A percentile compares a stretch with the other conserved stretches of the same genome.
Evolutionary conservation across 306 rosid genomes (phyloP).

Genomic region (Hippophae tibetana): DNA sequence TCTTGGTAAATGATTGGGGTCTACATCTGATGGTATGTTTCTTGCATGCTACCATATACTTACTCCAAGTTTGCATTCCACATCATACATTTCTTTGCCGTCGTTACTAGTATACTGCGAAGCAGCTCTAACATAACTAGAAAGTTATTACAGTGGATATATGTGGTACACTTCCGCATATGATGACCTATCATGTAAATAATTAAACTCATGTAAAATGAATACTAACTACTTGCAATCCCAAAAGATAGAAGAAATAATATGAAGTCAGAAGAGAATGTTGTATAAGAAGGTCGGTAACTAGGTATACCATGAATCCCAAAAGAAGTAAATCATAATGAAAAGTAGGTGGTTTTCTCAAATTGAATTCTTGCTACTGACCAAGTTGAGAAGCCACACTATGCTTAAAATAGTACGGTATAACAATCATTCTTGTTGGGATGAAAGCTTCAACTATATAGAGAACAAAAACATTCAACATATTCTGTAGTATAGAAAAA

Average conservation of each 20-base stretch:
- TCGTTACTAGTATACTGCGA: constrained; percentile 41
- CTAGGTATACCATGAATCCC: constrained; percentile 57
- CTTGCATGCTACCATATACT: constrained; percentile 29
- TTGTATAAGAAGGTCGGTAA: constrained; percentile 6
- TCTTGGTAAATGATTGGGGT: constrained; percentile 48
- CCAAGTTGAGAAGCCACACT: constrained; percentile 82
- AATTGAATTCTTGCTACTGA: constrained; percentile 73
- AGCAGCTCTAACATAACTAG: constrained; percentile 38
- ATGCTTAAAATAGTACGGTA: constrained; percentile 75
- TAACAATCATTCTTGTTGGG: constrained; percentile 78
- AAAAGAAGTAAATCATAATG: constrained; percentile 74
- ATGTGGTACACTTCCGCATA: constrained; percentile 38
- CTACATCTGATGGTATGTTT: constrained; percentile 64
- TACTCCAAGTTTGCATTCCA: constrained; percentile 41
- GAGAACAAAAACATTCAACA: constrained; percentile 61
- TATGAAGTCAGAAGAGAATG: too few relatives aligned
- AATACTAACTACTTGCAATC: too few relatives aligned
- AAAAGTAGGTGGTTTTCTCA: constrained; percentile 66
- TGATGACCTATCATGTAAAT: constrained; percentile 36
- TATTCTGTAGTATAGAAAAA: constrained; percentile 40
- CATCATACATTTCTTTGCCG: constrained; percentile 44
- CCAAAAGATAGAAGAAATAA: too few relatives aligned
- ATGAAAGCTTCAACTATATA: constrained; percentile 64
- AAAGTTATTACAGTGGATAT: constrained; percentile 6
- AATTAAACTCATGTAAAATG: too few relatives aligned